Evolutionary conservation across 352 stramenopile species (phyloP).

Genomic region (Albugo candida): DNA sequence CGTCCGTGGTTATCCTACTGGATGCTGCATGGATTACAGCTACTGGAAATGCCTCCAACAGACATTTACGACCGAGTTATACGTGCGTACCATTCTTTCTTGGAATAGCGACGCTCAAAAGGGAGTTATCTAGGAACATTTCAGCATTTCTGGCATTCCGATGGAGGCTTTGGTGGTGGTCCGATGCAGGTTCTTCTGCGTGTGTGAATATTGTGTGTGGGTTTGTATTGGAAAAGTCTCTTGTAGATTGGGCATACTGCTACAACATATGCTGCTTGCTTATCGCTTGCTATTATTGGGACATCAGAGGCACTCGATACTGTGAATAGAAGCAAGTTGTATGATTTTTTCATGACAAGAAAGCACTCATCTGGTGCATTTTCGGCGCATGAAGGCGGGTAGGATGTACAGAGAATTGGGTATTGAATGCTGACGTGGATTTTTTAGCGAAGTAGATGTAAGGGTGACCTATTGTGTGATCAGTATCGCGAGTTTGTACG

Average conservation of each 20-base stretch:
- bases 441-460: slow-evolving; percentile 84
- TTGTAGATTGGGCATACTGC: slow-evolving; percentile 42
- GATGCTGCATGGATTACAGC: slow-evolving; percentile 89
- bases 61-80: slow-evolving; percentile 19
- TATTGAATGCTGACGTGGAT: not conserved
- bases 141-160: slow-evolving; percentile 32
- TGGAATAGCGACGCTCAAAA: not conserved
- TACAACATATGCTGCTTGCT: slow-evolving; percentile 90
- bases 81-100: slow-evolving; percentile 9
- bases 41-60: slow-evolving; percentile 71
- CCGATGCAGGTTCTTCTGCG: slow-evolving; percentile 26
- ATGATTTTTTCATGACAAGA: slow-evolving; percentile 78
- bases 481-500: slow-evolving; percentile 82
- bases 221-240: too few relatives aligned
- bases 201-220: too few relatives aligned
- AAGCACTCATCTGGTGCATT: slow-evolving; percentile 84
- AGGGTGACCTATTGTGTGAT: slow-evolving; percentile 95
- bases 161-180: slow-evolving; percentile 88
- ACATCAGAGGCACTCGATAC: slow-evolving; percentile 51
- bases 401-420: not conserved
- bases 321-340: slow-evolving; percentile 65
- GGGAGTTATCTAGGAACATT: slow-evolving; percentile 18
- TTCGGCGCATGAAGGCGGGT: slow-evolving; percentile 93
- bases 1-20: slow-evolving; percentile 97
- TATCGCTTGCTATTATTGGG: slow-evolving; percentile 85